phyloP scores from a whole-genome alignment of 495 filamentous ascomycete species.

The Hyaloscypha variabilis region DNA sequence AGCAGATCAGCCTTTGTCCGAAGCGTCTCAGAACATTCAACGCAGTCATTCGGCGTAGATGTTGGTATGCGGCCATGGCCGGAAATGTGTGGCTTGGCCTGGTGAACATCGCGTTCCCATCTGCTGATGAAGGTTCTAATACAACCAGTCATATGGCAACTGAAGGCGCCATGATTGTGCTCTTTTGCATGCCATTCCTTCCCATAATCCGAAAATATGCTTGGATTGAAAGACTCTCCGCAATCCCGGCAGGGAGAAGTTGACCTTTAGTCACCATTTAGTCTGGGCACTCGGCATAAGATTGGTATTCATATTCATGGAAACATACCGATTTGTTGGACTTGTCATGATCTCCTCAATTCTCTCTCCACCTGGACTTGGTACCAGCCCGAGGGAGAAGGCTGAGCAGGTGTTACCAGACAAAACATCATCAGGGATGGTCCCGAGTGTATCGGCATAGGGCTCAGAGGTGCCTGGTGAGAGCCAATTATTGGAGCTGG shows the following conservation, averaged over 20 bases:
- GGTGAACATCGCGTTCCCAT: neutral
- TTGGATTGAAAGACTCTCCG: neutral
- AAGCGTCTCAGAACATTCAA: slow-evolving; percentile 27
- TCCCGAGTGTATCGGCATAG: too few relatives aligned
- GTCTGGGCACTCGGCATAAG: neutral
- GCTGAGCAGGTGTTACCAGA: neutral
- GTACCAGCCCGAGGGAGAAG: neutral
- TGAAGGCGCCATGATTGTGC: neutral
- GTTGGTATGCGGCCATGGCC: slow-evolving; percentile 2
- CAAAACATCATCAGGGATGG: too few relatives aligned
- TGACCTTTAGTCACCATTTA: neutral
- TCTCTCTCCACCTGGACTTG: neutral
- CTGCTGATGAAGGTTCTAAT: neutral
- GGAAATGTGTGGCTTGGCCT: neutral
- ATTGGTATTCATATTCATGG: neutral
- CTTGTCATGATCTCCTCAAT: neutral
- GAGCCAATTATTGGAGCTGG: too few relatives aligned
- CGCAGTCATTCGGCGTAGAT: slow-evolving; percentile 17
- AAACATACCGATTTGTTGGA: neutral
- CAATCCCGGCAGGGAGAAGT: neutral
- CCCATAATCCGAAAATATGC: neutral
- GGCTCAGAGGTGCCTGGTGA: too few relatives aligned
- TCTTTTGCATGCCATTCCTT: neutral
- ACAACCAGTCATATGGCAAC: neutral
- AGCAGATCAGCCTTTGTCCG: neutral